Base-by-base conservation (phyloP, 192 early-diverging fungal genomes). In the Bifiguratus adelaidae region DNA sequence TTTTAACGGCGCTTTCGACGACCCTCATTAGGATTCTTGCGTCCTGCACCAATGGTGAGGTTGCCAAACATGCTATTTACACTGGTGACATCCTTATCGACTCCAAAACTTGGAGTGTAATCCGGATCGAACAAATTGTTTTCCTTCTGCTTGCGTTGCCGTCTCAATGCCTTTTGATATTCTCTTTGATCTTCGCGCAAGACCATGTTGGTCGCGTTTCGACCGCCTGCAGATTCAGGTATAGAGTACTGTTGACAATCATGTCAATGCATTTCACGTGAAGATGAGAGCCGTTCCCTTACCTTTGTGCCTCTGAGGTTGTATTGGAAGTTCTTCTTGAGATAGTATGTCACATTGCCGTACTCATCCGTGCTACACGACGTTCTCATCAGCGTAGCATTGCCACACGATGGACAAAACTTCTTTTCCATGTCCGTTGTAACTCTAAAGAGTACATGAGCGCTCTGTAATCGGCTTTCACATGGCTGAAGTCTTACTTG, bases 341-440 rank as follows among this genome's bases (percentile, higher is more conserved):
- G 63, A 48, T 91, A 86, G 34, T 86, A 82, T 16, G 71, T 76
- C 16, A 90, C 70, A 9, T 80, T 73, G 25, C 95, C 95, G 44
- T 86, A 69, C 21, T 74, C 63, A 37, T 89, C 88, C 0, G 92
- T 85, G 22, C 71, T 80, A 15, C 81, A 80, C 6, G 91, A 78
- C 15, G 86, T 86, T 34, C 92, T 73, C 54, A 83, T 87, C 27
- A 98, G 70, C 0, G 93, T 86, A 29, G 86, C 58, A 57, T 85
- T 80, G 50, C 95, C 95, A 64, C 95, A 98, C 24, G 73, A 67
- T 3, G 92, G 82, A 65, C 95, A 98, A 61, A 98, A 98, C 63
- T 89, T 76, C 61, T 81, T 85, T 26, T 76, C 73, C 89, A 94
- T 91, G 37, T 91, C 76, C 8, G 66, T 71, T 0, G 89, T 95